These are phyloP conservation scores for Arthroderma sp. DNA, from an alignment of 2,329 filamentous ascomycete species.

Conservation along the genomic window DNA sequence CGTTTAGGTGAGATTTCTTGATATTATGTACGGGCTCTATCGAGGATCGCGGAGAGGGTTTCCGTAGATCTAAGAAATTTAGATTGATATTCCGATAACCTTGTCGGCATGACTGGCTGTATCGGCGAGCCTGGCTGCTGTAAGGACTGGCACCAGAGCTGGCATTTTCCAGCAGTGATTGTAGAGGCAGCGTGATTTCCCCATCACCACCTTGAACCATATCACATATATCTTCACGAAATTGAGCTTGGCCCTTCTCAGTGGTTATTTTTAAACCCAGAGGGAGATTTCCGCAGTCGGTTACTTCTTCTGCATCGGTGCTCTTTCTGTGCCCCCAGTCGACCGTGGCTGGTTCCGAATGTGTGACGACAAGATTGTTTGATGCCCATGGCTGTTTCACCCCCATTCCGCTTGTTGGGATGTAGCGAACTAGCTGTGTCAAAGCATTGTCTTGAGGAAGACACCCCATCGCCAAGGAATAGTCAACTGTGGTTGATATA, in stretches of 20 bases:
- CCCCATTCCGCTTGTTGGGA: background rate
- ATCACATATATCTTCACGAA: background rate
- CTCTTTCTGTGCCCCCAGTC: background rate
- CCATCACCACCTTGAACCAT: background rate
- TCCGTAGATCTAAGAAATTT: slow-evolving; percentile 7
- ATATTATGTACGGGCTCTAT: too few relatives aligned
- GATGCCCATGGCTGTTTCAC: background rate
- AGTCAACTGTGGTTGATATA: slow-evolving; percentile 8
- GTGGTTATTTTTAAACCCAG: background rate
- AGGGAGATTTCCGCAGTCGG: background rate
- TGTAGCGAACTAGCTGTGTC: slow-evolving; percentile 6
- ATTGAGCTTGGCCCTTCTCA: background rate
- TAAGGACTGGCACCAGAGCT: background rate
- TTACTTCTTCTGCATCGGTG: background rate
- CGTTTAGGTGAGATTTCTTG: too few relatives aligned
- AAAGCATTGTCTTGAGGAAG: slow-evolving; percentile 8
- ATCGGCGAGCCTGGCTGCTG: background rate
- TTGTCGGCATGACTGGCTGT: background rate
- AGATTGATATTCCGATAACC: slow-evolving; percentile 5
- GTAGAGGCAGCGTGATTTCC: background rate
- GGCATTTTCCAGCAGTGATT: background rate
- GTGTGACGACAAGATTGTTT: background rate
- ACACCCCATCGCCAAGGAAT: slow-evolving; percentile 5
- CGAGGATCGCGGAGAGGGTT: too few relatives aligned
- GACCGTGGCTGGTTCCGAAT: background rate